phyloP scores from a whole-genome alignment of 768 basidiomycete species.

The Leccinum obscurum region DNA sequence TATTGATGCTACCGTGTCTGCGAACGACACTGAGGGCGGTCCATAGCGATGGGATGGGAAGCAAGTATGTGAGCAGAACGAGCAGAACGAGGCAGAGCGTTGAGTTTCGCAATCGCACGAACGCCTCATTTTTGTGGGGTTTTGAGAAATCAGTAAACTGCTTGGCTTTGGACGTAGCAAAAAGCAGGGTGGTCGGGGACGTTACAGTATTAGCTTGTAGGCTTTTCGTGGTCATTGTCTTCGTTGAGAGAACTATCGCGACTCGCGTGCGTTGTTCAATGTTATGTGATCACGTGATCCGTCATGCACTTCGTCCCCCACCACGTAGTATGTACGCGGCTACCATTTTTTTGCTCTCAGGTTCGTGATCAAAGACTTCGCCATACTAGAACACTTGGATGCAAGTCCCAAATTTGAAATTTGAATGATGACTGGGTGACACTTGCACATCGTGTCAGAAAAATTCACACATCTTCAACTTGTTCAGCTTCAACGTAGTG shows the following conservation, averaged over 20 bases:
- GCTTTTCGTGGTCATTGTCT: slow-evolving; percentile 16
- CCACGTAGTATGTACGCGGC: too few species aligned
- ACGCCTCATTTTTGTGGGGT: slow-evolving; percentile 38
- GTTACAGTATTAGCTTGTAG: not conserved
- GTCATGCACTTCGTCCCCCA: too few species aligned
- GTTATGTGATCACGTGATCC: not conserved
- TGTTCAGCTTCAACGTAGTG: not conserved
- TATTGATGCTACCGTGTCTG: not conserved
- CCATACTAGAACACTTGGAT: too few species aligned
- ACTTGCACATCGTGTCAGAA: too few species aligned
- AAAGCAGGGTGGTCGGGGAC: slow-evolving; percentile 28
- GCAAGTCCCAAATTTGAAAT: too few species aligned
- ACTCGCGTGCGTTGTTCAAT: not conserved
- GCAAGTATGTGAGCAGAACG: slow-evolving; percentile 37
- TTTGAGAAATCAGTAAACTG: slow-evolving; percentile 29
- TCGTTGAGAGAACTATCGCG: not conserved
- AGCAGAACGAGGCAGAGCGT: slow-evolving; percentile 33
- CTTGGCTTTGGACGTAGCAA: slow-evolving; percentile 23
- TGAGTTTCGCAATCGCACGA: slow-evolving; percentile 41
- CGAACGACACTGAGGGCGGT: slow-evolving; percentile 35
- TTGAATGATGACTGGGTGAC: too few species aligned
- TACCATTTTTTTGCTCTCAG: too few species aligned
- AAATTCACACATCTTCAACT: too few species aligned
- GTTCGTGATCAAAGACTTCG: too few species aligned
- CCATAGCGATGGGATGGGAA: slow-evolving; percentile 41